These are phyloP conservation scores for Trichocladium uniseriatum DNA, from an alignment of 495 filamentous ascomycete genomes.

Conservation along the genomic window DNA sequence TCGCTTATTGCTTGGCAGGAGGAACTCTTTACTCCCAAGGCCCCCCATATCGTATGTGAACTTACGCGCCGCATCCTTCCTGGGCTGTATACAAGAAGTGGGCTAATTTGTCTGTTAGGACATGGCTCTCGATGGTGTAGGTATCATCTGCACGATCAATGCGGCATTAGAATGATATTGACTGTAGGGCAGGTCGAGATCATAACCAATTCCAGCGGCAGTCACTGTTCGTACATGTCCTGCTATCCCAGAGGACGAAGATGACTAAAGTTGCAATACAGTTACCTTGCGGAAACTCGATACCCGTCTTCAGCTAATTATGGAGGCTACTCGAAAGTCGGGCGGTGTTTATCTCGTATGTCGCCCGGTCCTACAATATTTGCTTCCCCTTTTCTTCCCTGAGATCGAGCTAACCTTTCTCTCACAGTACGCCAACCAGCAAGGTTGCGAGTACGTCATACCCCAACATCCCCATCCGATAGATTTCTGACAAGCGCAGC, in stretches of 20 bases:
- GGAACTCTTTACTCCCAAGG: constrained; percentile 63
- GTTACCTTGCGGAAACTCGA: constrained; percentile 63
- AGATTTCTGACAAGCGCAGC: constrained; percentile 12
- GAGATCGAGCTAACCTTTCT: neutral
- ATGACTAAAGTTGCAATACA: neutral
- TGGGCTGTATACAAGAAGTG: neutral
- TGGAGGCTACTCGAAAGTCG: constrained; percentile 61
- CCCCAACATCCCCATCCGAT: neutral
- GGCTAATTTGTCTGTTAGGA: constrained; percentile 2
- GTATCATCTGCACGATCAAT: neutral
- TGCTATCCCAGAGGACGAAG: neutral
- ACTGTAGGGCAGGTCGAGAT: constrained; percentile 45
- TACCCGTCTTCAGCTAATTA: constrained; percentile 62
- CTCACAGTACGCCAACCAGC: constrained; percentile 45
- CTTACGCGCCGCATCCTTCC: neutral
- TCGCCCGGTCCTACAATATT: too few relatives aligned
- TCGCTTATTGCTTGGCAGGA: constrained; percentile 29
- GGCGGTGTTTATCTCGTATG: constrained; percentile 71
- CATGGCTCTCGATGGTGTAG: constrained; percentile 51
- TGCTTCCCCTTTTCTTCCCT: neutral
- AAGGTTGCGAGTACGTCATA: constrained; percentile 63
- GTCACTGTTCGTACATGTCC: constrained; percentile 51
- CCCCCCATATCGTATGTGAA: constrained; percentile 33
- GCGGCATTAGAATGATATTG: neutral
- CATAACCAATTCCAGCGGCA: constrained; percentile 65